Conservation (phyloP, 2,329 filamentous ascomycete genomes). For the Epicoccum sorghinum region DNA sequence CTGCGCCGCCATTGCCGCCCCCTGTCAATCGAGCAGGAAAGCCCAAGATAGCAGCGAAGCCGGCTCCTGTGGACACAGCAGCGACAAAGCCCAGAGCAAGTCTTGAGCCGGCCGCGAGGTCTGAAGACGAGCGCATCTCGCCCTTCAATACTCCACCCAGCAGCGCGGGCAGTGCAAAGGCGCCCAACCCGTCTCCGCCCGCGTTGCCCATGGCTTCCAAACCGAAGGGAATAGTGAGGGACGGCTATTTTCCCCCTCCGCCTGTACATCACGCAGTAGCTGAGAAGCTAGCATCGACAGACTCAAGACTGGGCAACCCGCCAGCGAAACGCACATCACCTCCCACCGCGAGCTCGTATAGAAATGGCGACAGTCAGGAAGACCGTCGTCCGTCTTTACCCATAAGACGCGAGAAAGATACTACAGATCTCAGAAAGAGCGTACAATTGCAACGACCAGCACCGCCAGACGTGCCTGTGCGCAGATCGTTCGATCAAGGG, state of each 20-base stretch:
- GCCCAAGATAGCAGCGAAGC: conserved; percentile 66
- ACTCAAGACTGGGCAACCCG: conserved; percentile 28
- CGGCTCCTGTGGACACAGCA: conserved; percentile 35
- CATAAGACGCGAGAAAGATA: conserved; percentile 48
- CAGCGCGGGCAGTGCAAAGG: conserved; percentile 64
- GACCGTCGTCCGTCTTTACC: conserved; percentile 60
- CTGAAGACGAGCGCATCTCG: conserved; percentile 62
- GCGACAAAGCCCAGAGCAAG: conserved; percentile 21
- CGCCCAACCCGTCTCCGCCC: conserved; percentile 28
- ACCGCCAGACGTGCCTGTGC: conserved; percentile 42
- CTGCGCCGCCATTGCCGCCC: conserved; percentile 61
- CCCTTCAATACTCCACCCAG: conserved; percentile 88
- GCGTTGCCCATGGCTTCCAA: conserved; percentile 33
- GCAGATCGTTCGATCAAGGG: conserved; percentile 44
- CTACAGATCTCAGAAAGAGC: conserved; percentile 43
- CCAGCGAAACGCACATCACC: conserved; percentile 26
- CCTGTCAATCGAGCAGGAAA: conserved; percentile 83
- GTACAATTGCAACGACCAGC: conserved; percentile 38
- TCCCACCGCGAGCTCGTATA: conserved; percentile 12
- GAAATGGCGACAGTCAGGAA: conserved; percentile 40
- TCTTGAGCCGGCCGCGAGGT: conserved; percentile 50
- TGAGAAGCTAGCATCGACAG: conserved; percentile 30
- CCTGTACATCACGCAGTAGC: conserved; percentile 39
- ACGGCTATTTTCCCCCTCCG: conserved; percentile 43
- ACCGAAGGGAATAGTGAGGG: conserved; percentile 30